phyloP scores from a whole-genome alignment of 805 yeast species.

The Priceomyces fermenticarens region DNA sequence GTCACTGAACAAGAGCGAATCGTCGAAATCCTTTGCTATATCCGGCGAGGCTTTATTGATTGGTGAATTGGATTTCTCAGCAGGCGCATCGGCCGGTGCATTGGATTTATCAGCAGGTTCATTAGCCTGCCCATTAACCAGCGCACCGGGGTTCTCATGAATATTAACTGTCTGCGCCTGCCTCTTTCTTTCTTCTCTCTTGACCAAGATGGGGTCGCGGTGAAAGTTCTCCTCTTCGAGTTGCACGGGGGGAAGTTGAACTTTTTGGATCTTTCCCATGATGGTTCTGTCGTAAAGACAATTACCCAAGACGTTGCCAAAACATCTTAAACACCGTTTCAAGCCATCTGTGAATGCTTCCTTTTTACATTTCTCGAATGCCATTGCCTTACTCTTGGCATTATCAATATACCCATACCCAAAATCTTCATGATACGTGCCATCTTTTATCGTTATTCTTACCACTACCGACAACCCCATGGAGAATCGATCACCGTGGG shows the following conservation, averaged over 20 bases:
- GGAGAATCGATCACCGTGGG: constrained; percentile 52
- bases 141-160: not conserved
- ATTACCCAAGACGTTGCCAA: constrained; percentile 78
- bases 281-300: constrained; percentile 79
- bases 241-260: constrained; percentile 30
- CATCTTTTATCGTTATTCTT: constrained; percentile 72
- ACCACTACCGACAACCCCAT: constrained; percentile 72
- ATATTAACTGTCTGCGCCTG: constrained; percentile 7
- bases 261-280: constrained; percentile 47
- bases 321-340: constrained; percentile 74
- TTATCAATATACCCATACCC: constrained; percentile 77
- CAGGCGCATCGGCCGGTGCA: too few species aligned
- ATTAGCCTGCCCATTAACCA: too few species aligned
- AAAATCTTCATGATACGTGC: constrained; percentile 73
- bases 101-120: too few species aligned
- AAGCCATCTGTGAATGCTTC: constrained; percentile 85
- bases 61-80: too few species aligned
- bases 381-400: constrained; percentile 65
- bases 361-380: constrained; percentile 76
- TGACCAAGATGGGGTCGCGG: constrained; percentile 32
- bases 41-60: not conserved
- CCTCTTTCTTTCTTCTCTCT: constrained; percentile 22
- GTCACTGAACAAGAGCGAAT: constrained; percentile 40
- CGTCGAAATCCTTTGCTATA: constrained; percentile 33
- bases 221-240: constrained; percentile 31